phyloP scores from a whole-genome alignment of 345 rosid genomes.

The Alliaria petiolata region DNA sequence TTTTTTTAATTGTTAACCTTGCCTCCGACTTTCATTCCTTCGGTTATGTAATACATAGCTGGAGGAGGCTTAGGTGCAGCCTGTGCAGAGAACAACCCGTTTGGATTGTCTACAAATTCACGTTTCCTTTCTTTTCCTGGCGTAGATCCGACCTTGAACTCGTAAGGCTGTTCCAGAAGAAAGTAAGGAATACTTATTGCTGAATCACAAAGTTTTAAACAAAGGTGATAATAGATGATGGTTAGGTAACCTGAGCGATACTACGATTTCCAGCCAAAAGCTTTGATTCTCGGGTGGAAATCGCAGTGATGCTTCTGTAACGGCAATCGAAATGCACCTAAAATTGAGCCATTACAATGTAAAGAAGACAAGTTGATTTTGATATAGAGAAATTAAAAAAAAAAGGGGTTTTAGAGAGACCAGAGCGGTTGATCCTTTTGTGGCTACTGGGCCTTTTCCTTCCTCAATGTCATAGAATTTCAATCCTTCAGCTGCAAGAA shows the following conservation, averaged over 20 bases:
- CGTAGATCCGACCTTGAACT: constrained; percentile 74
- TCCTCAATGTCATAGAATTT: constrained; percentile 75
- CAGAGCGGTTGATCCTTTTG: constrained; percentile 71
- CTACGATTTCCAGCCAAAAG: constrained; percentile 87
- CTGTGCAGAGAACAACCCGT: constrained; percentile 91
- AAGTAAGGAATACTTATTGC: too few relatives aligned
- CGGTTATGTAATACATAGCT: constrained; percentile 65
- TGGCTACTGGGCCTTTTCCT: constrained; percentile 80
- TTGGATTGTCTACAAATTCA: constrained; percentile 84
- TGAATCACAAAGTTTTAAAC: neutral
- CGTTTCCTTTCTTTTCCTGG: constrained; percentile 92
- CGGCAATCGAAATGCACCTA: constrained; percentile 91
- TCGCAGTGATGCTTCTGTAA: constrained; percentile 67
- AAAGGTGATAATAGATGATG: neutral
- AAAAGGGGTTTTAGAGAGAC: constrained; percentile 38
- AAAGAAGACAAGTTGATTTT: neutral
- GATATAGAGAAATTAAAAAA: neutral
- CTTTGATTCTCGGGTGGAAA: constrained; percentile 89
- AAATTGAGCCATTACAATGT: neutral
- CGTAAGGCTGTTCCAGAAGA: constrained; percentile 55
- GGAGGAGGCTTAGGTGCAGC: constrained; percentile 99
- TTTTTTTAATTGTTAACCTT: constrained; percentile 48
- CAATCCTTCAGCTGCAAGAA: constrained; percentile 67
- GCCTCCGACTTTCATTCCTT: constrained; percentile 94
- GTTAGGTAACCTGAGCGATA: constrained; percentile 64